phyloP scores from a whole-genome alignment of 2,329 filamentous ascomycete species.

The Westerdykella aurantiaca region DNA sequence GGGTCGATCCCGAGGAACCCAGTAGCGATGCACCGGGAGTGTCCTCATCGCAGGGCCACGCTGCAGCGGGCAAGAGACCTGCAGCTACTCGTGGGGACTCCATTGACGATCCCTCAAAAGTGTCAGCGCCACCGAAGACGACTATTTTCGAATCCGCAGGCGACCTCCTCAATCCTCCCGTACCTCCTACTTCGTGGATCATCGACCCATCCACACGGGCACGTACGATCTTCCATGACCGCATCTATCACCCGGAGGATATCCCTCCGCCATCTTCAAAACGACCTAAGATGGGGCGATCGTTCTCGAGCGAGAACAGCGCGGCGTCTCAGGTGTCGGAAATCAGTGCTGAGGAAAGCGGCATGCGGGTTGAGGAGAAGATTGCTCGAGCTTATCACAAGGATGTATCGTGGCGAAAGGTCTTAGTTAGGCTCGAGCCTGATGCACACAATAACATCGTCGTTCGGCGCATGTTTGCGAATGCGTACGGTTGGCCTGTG shows the following conservation, averaged over 20 bases:
- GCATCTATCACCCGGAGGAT: conserved; percentile 87
- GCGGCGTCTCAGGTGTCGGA: conserved; percentile 19
- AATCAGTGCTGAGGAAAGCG: conserved; percentile 45
- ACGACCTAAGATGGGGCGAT: conserved; percentile 30
- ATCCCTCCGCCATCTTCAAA: conserved; percentile 71
- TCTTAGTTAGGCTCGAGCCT: conserved; percentile 88
- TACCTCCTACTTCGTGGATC: conserved; percentile 76
- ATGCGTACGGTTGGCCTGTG: conserved; percentile 96
- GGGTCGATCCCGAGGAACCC: conserved; percentile 16
- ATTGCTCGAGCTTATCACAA: conserved; percentile 93
- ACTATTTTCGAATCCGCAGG: conserved; percentile 94
- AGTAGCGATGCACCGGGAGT: conserved; percentile 7
- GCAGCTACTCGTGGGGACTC: conserved; percentile 47
- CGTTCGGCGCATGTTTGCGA: conserved; percentile 91
- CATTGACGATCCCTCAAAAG: conserved; percentile 40
- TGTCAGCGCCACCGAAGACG: conserved; percentile 75
- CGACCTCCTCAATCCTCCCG: conserved; percentile 82
- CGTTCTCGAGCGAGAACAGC: conserved; percentile 35
- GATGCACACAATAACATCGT: conserved; percentile 99
- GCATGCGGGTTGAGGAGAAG: conserved; percentile 93
- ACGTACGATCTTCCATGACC: conserved; percentile 92
- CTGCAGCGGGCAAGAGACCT: conserved; percentile 35
- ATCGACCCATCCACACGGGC: conserved; percentile 75
- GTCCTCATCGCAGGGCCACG: conserved; percentile 9
- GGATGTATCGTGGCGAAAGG: conserved; percentile 90